Base-by-base conservation (phyloP, 306 rosid species). In the Purshia tridentata region DNA sequence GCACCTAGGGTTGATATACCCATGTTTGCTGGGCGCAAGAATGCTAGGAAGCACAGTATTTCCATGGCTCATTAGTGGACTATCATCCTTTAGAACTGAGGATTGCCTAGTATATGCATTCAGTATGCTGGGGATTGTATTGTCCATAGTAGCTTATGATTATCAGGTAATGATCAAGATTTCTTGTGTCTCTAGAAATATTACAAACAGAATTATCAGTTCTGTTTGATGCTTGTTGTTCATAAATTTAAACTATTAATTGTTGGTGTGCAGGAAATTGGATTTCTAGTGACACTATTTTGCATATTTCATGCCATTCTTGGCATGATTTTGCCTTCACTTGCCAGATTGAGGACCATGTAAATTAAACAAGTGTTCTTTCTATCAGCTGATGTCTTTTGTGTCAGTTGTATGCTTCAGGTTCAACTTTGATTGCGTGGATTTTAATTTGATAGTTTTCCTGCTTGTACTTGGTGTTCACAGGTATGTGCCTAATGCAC, bases 311-410 rank as follows among this genome's bases (percentile, higher is more conserved):
- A 91, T 76, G 90, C 82, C 37, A 84, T 92, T 61, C 85, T 87
- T 1, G 96, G 99, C 35, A 45, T 94, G 78, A 80, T 91, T 68
- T 80, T 84, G 80, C 99, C 99, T 69, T 89, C 96, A 73, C 95
- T 94, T 70, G 95, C 96, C 77, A 87, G 85, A 88, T 82, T 94
- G 87, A 91, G 99, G 86, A 94, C 96, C 86, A 85, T 89, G 99
- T 91, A 90, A 57, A 79, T 45, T 22, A 81, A 81, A 59, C 53
- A 6, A 63, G 56, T 51, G 22, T 48, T 58, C 50, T 42, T 59
- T 19, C 13, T 14, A 6, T 6, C 37, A 9, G 49, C 48, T 40
- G 20, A 70, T 41, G 22, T 23, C 16, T 29, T 10, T 47, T 78
- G 58, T n/a, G 15, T 41, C 14, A 29, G 19, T 19, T 15, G 57